These are phyloP conservation scores for Boletus rubescentipes DNA, from an alignment of 768 basidiomycete species.

Conservation along the genomic window DNA sequence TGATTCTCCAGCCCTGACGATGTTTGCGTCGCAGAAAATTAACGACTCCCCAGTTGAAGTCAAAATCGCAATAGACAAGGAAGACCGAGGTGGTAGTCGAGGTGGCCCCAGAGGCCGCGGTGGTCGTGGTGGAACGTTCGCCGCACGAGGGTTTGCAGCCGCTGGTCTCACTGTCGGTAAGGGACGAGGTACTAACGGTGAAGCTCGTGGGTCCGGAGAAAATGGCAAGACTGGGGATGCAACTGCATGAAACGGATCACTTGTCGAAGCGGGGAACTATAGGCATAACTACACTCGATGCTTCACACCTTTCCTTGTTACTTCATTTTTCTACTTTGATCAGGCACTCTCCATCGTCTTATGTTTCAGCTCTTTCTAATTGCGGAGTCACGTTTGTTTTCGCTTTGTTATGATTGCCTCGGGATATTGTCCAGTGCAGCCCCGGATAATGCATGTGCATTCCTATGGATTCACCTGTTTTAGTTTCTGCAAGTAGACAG, in stretches of 20 bases:
- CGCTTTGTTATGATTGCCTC: slow-evolving; percentile 20
- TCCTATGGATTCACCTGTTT: slow-evolving; percentile 11
- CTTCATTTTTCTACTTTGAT: slow-evolving; percentile 8
- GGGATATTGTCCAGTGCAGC: slow-evolving; percentile 13
- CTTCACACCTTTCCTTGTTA: slow-evolving; percentile 16
- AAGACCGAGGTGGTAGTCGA: slow-evolving; percentile 40
- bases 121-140: slow-evolving; percentile 44
- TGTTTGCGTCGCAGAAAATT: slow-evolving; percentile 51
- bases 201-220: slow-evolving; percentile 29
- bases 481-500: not conserved
- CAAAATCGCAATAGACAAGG: slow-evolving; percentile 65
- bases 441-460: slow-evolving; percentile 22
- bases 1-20: slow-evolving; percentile 6
- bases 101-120: slow-evolving; percentile 57
- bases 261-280: slow-evolving; percentile 17
- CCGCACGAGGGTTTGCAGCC: slow-evolving; percentile 63
- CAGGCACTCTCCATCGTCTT: slow-evolving; percentile 9
- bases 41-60: slow-evolving; percentile 66
- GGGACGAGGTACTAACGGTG: slow-evolving; percentile 32
- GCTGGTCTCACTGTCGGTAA: slow-evolving; percentile 55
- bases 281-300: slow-evolving; percentile 17
- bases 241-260: slow-evolving; percentile 21
- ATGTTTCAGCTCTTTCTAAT: slow-evolving; percentile 17
- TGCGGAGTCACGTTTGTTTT: slow-evolving; percentile 24
- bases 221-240: slow-evolving; percentile 27